Evolutionary conservation across 305 asterid genomes (phyloP), one percentile per base, ranked within the genome.

Genomic region (Solanum hybrid): DNA sequence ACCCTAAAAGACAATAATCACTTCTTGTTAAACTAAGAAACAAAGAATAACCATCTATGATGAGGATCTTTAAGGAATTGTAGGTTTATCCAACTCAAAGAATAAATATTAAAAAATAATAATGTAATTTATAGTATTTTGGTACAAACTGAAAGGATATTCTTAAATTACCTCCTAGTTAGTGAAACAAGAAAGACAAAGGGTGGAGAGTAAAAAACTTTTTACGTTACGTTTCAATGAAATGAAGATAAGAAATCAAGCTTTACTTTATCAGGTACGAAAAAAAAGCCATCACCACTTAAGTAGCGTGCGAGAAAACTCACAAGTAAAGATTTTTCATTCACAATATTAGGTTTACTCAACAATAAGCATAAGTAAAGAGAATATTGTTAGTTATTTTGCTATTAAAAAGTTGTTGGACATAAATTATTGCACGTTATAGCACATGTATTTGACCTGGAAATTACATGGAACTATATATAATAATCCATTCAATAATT

Each of bases 371-470:
- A 14, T 73, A 13, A 14, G 5, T 26, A 29, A 14, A 29, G 37
- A 8, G 11, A 32, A 31, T 32, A 76, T 72, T 20, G 3, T 34
- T 38, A 20, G 11, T 9, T 16, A 84, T 84, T 84, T 26, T 14
- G 32, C 37, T 9, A 82, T 20, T 29, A 29, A 16, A 84, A 29
- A 51, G 12, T 31, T 29, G 29, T 82, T 84, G 73, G 7, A 31
- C 31, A 10, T 31, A 31, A 51, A 84, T 51, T 31, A 51, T 84
- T 51, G 46, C 87, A 84, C 87, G 87, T 51, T 84, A 84, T 51
- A 3, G 75, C 87, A 84, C 87, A 84, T 84, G 87, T 10, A 84
- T 56, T 51, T 51, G 87, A 84, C 87, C 31, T 84, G 42, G 87
- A 84, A 46, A 10, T 16, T 17, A 31, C 34, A 17, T 27, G 40